Conservation (phyloP, 805 yeast genomes). For the Sugiyamaella qingdaonensis region DNA sequence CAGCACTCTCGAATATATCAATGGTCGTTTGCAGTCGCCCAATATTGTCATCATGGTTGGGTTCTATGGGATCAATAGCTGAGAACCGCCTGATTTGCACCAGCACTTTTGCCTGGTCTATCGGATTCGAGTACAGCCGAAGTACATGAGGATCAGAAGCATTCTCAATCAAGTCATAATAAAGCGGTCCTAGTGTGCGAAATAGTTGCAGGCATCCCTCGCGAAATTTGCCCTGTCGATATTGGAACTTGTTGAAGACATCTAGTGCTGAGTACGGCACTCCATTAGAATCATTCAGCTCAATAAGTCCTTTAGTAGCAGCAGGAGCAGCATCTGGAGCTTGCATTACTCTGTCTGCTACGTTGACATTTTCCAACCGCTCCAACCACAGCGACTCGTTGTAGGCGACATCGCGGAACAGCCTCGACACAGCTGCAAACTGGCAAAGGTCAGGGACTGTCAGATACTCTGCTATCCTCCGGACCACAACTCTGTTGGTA, state of each 20-base stretch:
- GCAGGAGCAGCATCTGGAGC: background rate
- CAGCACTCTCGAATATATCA: slow-evolving; percentile 69
- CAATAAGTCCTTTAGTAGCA: background rate
- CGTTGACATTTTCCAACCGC: slow-evolving; percentile 11
- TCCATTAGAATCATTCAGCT: background rate
- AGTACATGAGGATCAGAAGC: slow-evolving; percentile 45
- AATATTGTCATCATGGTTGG: slow-evolving; percentile 34
- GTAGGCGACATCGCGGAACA: slow-evolving; percentile 38
- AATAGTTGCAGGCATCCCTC: slow-evolving; percentile 28
- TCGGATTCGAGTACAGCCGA: slow-evolving; percentile 45
- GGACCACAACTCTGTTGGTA: slow-evolving; percentile 2
- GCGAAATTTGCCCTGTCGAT: slow-evolving; percentile 18
- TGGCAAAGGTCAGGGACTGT: slow-evolving; percentile 34
- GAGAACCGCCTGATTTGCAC: slow-evolving; percentile 40
- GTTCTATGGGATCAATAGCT: slow-evolving; percentile 31
- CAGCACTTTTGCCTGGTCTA: slow-evolving; percentile 47
- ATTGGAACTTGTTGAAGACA: slow-evolving; percentile 15
- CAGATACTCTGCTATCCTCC: slow-evolving; percentile 13
- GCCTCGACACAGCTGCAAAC: slow-evolving; percentile 38
- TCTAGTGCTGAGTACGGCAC: slow-evolving; percentile 10
- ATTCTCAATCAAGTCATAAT: slow-evolving; percentile 41
- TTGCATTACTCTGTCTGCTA: slow-evolving; percentile 1
- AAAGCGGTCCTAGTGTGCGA: slow-evolving; percentile 40
- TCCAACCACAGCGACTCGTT: slow-evolving; percentile 29
- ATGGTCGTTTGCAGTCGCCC: slow-evolving; percentile 47